Percentiles rank a stretch among this genome's conserved stretches.
Conservation (phyloP, 2,329 filamentous ascomycete species). For the Cytospora paraplurivora region DNA sequence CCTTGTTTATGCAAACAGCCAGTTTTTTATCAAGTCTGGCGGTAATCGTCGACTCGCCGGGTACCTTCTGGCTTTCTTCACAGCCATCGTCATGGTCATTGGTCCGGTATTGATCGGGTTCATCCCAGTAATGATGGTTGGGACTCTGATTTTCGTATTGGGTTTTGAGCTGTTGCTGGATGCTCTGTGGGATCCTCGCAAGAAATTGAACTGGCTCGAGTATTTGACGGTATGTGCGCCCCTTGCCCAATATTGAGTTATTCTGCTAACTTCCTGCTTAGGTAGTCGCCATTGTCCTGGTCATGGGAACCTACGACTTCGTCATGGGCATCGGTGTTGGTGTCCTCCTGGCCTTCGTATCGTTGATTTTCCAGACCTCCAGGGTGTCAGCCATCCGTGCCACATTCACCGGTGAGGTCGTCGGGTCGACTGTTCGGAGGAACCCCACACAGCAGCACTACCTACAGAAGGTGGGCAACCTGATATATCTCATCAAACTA, state of each 20-base stretch:
- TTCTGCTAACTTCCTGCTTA: conserved; percentile 38
- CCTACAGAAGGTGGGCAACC: conserved; percentile 78
- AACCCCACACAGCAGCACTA: conserved; percentile 89
- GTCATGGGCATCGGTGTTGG: conserved; percentile 91
- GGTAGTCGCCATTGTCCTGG: conserved; percentile 84
- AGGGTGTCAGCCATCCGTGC: conserved; percentile 85
- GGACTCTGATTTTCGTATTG: conserved; percentile 89
- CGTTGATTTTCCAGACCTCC: conserved; percentile 89
- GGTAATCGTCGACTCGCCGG: conserved; percentile 86
- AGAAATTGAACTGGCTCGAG: conserved; percentile 83
- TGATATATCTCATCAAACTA: conserved; percentile 90
- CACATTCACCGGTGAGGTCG: conserved; percentile 85
- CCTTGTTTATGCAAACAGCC: conserved; percentile 93
- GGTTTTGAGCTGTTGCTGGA: conserved; percentile 91
- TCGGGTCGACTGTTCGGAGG: conserved; percentile 87
- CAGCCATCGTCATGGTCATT: conserved; percentile 78
- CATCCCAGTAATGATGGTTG: conserved; percentile 96
- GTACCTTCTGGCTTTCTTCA: conserved; percentile 78
- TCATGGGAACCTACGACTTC: conserved; percentile 97
- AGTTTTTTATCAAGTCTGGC: conserved; percentile 94
- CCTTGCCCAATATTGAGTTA: neutral
- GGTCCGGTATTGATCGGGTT: conserved; percentile 89
- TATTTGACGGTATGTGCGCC: conserved; percentile 73
- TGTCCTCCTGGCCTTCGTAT: conserved; percentile 87
- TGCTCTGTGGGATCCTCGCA: conserved; percentile 84